Base-by-base conservation (phyloP, 345 rosid genomes). In the Passiflora organensis region DNA sequence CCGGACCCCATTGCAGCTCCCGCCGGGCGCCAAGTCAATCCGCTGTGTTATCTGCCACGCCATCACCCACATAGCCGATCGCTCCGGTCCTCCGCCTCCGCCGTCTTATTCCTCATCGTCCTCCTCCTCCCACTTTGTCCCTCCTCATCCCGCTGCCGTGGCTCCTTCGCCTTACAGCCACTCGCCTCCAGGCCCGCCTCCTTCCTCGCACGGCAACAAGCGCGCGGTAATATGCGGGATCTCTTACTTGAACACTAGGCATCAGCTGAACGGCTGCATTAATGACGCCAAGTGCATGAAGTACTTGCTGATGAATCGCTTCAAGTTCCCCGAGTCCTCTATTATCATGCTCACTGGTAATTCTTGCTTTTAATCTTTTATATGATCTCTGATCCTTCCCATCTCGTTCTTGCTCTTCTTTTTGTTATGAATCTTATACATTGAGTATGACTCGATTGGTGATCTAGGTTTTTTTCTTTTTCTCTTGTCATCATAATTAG, bases 201-300 rank as follows among this genome's bases (percentile, higher is more conserved):
- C 89, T 0, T 37, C 77, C 0, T 66, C 69, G 15, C 78, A 76
- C n/a, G 89, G 96, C 32, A 39, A 63, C 48, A 91, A 83, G 80
- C 80, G 89, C 11, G 97, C 97, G 10, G 79, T 91, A 58, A 80
- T 91, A 14, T 76, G 88, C 10, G 96, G 88, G 32, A 68, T 91
- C 1, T 68, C 91, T 17, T 91, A 87, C 52, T 78, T 53, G 80
- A 36, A 74, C 41, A 63, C 91, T 4, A 19, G 21, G 11, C 36
- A 74, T 48, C 91, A 91, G 70, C 80, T 91, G 20, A 85, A 83
- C 61, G 97, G 97, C 11, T 87, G 97, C 66, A 43, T 87, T 39
- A 87, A 87, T 59, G 95, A 91, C 52, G 93, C 90, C 37, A 86
- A 57, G 15, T 91, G 88, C 65, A 91, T 91, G 91, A 87, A 91